Conservation (phyloP, 495 filamentous ascomycete genomes). For the Oidiodendron maius region DNA sequence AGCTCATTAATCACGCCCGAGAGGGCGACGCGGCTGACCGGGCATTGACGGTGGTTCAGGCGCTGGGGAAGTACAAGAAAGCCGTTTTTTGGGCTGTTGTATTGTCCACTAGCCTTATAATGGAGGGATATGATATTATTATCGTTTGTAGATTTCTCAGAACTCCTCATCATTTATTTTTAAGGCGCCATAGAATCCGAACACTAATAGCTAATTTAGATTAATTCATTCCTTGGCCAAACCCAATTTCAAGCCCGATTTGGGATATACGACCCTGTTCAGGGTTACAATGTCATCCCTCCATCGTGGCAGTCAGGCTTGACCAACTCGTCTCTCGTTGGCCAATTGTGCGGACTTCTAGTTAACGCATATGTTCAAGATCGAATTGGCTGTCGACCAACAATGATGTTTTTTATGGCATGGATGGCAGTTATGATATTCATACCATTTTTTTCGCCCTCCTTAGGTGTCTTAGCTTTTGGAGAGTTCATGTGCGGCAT, state of each 20-base stretch:
- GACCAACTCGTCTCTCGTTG: constrained; percentile 3
- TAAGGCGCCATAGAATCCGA: background rate
- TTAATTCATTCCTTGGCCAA: constrained; percentile 29
- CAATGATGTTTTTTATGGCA: constrained; percentile 24
- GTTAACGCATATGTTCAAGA: constrained; percentile 40
- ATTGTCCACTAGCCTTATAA: constrained; percentile 32
- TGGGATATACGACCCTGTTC: constrained; percentile 30
- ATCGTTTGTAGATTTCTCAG: constrained; percentile 12
- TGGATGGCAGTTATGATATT: constrained; percentile 43
- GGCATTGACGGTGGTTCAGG: constrained; percentile 39
- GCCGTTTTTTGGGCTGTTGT: constrained; percentile 19
- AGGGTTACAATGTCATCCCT: constrained; percentile 21
- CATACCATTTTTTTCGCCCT: constrained; percentile 55
- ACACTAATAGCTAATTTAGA: constrained; percentile 13
- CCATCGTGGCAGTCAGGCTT: constrained; percentile 10
- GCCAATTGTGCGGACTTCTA: constrained; percentile 31
- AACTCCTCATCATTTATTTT: constrained; percentile 13
- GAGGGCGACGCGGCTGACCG: constrained; percentile 19
- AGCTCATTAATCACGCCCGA: constrained; percentile 19
- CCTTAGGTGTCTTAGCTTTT: constrained; percentile 51
- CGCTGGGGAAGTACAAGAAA: constrained; percentile 41
- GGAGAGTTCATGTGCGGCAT: constrained; percentile 66
- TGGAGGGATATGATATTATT: constrained; percentile 38
- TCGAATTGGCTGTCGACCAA: constrained; percentile 36
- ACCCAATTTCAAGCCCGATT: constrained; percentile 35